Percentiles rank a stretch among this genome's conserved stretches.
phyloP scores from a whole-genome alignment of 768 basidiomycete species.

The Coprinopsis strossmayeri region DNA sequence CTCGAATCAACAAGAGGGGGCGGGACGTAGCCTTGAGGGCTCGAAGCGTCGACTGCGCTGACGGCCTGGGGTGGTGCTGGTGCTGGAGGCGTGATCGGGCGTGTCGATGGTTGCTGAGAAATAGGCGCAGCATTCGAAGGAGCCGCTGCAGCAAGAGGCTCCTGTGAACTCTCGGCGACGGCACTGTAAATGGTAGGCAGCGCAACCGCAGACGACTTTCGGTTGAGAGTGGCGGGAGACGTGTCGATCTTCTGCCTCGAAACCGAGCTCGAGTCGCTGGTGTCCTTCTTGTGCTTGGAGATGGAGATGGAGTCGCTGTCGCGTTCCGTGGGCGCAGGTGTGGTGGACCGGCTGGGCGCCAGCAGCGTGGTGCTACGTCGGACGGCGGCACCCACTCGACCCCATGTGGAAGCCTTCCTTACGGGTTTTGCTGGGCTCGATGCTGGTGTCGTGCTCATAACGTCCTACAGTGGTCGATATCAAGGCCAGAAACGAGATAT shows the following conservation, averaged over 20 bases:
- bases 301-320: constrained; percentile 16
- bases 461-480: constrained; percentile 4
- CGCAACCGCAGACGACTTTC: constrained; percentile 17
- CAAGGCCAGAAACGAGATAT: constrained; percentile 3
- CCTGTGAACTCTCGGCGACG: constrained; percentile 62
- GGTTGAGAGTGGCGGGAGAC: constrained; percentile 14
- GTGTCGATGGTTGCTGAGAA: constrained; percentile 21
- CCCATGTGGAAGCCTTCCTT: too few species aligned
- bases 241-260: constrained; percentile 22
- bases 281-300: constrained; percentile 18
- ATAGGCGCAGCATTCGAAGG: constrained; percentile 39
- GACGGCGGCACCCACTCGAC: constrained; percentile 53
- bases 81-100: constrained; percentile 4
- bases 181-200: constrained; percentile 42
- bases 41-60: constrained; percentile 14
- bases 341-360: constrained; percentile 26
- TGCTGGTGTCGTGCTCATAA: constrained; percentile 19
- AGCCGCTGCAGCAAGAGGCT: constrained; percentile 40
- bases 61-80: constrained; percentile 9
- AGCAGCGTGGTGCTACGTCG: constrained; percentile 57
- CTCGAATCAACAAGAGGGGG: constrained; percentile 33
- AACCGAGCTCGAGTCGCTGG: constrained; percentile 16
- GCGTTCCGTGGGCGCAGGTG: constrained; percentile 19
- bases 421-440: constrained; percentile 24
- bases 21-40: constrained; percentile 27